A percentile compares a stretch with the other conserved stretches of the same genome.
Evolutionary conservation across 768 basidiomycete genomes (phyloP).

Genomic region (Clavaria fumosa): DNA sequence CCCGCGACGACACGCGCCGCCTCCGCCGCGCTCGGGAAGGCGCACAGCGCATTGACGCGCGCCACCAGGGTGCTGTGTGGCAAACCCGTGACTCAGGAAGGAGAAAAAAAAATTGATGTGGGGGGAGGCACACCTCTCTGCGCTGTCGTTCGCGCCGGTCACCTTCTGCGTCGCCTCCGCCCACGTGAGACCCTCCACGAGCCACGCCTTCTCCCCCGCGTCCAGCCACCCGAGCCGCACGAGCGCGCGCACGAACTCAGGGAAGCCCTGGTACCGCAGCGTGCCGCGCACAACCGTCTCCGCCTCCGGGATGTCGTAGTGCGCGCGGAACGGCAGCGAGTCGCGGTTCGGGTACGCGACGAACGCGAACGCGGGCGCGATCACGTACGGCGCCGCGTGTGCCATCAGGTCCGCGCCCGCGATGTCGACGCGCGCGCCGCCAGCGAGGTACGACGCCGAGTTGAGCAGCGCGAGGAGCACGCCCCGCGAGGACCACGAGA

Average conservation of each 20-base stretch:
- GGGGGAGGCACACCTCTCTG: constrained; percentile 46
- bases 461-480: constrained; percentile 92
- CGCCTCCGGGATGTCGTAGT: constrained; percentile 86
- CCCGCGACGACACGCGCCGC: constrained; percentile 73
- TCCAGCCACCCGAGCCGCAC: constrained; percentile 83
- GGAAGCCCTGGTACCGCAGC: constrained; percentile 92
- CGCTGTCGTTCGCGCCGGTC: constrained; percentile 46
- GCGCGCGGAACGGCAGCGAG: constrained; percentile 80
- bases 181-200: constrained; percentile 66
- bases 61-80: constrained; percentile 51
- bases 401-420: constrained; percentile 78
- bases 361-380: constrained; percentile 90
- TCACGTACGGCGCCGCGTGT: constrained; percentile 84
- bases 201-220: constrained; percentile 59
- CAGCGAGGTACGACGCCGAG: constrained; percentile 63
- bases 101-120: neutral
- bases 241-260: constrained; percentile 78
- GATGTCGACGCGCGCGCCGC: constrained; percentile 49
- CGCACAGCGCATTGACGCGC: constrained; percentile 51
- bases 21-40: constrained; percentile 61
- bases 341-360: constrained; percentile 97
- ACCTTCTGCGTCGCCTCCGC: constrained; percentile 67
- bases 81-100: neutral
- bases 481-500: constrained; percentile 96
- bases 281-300: constrained; percentile 89